Percentiles rank a stretch among this genome's conserved stretches.
These are phyloP conservation scores for Sisymbrium irio DNA, from an alignment of 345 rosid species.

Conservation along the genomic window DNA sequence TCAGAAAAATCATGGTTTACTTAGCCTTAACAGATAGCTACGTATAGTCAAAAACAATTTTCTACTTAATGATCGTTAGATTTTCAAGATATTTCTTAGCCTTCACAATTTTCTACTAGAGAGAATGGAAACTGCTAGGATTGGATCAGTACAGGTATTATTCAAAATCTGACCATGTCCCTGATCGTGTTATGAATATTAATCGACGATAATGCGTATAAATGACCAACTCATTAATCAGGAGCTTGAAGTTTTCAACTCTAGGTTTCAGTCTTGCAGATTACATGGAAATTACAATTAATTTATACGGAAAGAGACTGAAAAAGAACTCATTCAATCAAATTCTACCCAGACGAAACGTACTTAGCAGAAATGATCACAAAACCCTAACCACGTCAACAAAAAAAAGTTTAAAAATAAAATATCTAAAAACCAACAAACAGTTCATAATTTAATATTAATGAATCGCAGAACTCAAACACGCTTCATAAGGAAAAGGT, in stretches of 20 bases:
- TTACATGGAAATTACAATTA: constrained; percentile 1
- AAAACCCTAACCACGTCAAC: constrained; percentile 32
- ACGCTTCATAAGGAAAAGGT: neutral
- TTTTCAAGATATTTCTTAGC: too few relatives aligned
- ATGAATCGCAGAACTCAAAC: neutral
- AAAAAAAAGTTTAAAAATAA: constrained; percentile 3
- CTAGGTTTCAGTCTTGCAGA: constrained; percentile 12
- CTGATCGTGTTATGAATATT: neutral
- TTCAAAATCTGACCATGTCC: neutral
- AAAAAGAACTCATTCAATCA: constrained; percentile 15
- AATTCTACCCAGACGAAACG: constrained; percentile 4
- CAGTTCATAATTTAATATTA: neutral
- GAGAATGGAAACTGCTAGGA: neutral
- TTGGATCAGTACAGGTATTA: neutral
- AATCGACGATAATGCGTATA: neutral
- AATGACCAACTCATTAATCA: neutral
- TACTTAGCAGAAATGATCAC: neutral
- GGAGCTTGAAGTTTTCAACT: constrained; percentile 8
- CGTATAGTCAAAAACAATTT: neutral
- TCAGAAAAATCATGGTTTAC: neutral
- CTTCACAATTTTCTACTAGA: neutral
- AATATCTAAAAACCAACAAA: neutral
- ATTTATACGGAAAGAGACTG: neutral
- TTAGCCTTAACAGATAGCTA: neutral
- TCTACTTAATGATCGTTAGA: too few relatives aligned